Percentiles rank a stretch among this genome's conserved stretches.
Conservation (phyloP, 2,329 filamentous ascomycete genomes). For the Phialophora expanda region DNA sequence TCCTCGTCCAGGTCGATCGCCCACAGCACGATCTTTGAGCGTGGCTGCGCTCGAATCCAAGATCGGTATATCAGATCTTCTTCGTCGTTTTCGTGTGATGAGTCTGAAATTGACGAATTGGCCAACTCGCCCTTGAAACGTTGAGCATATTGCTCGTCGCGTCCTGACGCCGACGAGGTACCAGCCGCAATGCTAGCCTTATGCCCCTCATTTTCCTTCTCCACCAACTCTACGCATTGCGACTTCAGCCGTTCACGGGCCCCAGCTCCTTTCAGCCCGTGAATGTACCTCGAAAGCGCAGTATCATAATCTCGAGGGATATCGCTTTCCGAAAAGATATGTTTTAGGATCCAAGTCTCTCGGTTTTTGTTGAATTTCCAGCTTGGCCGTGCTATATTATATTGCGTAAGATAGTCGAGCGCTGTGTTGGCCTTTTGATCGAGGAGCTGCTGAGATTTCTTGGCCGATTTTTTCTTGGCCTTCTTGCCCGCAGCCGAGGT, state of each 20-base stretch:
- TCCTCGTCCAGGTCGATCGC: slow-evolving; percentile 37
- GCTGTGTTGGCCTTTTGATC: slow-evolving; percentile 33
- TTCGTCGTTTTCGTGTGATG: slow-evolving; percentile 48
- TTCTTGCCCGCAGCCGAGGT: slow-evolving; percentile 41
- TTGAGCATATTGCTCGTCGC: slow-evolving; percentile 20
- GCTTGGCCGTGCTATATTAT: slow-evolving; percentile 68
- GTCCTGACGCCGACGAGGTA: not conserved
- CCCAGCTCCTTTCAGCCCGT: slow-evolving; percentile 75
- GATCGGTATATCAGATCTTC: slow-evolving; percentile 35
- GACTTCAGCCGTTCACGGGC: slow-evolving; percentile 69
- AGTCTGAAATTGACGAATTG: not conserved
- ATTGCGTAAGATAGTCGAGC: slow-evolving; percentile 73
- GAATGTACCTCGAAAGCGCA: slow-evolving; percentile 76
- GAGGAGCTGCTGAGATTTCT: slow-evolving; percentile 34
- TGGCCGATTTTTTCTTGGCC: slow-evolving; percentile 41
- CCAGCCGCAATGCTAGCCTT: not conserved
- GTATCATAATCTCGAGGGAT: slow-evolving; percentile 75
- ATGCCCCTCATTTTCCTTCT: slow-evolving; percentile 51
- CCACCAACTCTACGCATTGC: slow-evolving; percentile 66
- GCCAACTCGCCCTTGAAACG: slow-evolving; percentile 21
- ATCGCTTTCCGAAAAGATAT: slow-evolving; percentile 73
- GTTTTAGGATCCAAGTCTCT: slow-evolving; percentile 82
- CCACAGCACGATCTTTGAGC: slow-evolving; percentile 32
- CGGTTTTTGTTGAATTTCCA: slow-evolving; percentile 99
- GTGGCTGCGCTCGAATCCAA: slow-evolving; percentile 29